Evolutionary conservation across 2,329 filamentous ascomycete genomes (phyloP), one percentile per base, ranked within the genome.

Genomic region (Sarocladium strictum): DNA sequence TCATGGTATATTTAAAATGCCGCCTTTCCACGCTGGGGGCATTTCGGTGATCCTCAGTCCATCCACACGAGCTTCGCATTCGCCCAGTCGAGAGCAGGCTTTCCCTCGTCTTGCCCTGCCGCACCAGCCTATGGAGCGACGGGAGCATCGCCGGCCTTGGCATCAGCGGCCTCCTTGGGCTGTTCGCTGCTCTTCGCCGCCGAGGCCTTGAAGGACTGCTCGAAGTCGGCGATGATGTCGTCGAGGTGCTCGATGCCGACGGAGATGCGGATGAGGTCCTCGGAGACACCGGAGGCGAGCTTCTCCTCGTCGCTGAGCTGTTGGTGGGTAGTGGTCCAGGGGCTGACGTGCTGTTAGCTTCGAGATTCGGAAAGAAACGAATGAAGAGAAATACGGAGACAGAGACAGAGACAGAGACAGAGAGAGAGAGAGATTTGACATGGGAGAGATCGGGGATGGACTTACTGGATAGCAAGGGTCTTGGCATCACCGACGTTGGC

Each of bases 401-500:
- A n/a, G n/a, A n/a, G n/a, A n/a, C n/a, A n/a, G n/a, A n/a, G n/a
- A n/a, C n/a, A n/a, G n/a, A n/a, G n/a, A n/a, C n/a, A n/a, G n/a
- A n/a, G n/a, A n/a, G n/a, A n/a, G n/a, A n/a, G n/a, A n/a, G n/a
- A n/a, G n/a, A n/a, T n/a, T n/a, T n/a, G n/a, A n/a, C n/a, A n/a
- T n/a, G n/a, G n/a, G n/a, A n/a, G n/a, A n/a, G n/a, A n/a, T 11
- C 2, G 47, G 17, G 27, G 10, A n/a, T 14, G 23, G 54, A 65
- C 71, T 62, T 53, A 73, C 71, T 97, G 92, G 63, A 97, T 96
- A 23, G 92, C 92, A 58, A 97, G 76, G 6, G 92, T 96, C 81
- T 97, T 97, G 50, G 89, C 89, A 69, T 97, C 93, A 56, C 93
- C 93, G 26, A 97, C 92, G 68, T 99, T 99, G 56, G 94, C 94